Evolutionary conservation across 805 yeast genomes (phyloP), one percentile per base, ranked within the genome.

Genomic region (Candida ipomoeae): DNA sequence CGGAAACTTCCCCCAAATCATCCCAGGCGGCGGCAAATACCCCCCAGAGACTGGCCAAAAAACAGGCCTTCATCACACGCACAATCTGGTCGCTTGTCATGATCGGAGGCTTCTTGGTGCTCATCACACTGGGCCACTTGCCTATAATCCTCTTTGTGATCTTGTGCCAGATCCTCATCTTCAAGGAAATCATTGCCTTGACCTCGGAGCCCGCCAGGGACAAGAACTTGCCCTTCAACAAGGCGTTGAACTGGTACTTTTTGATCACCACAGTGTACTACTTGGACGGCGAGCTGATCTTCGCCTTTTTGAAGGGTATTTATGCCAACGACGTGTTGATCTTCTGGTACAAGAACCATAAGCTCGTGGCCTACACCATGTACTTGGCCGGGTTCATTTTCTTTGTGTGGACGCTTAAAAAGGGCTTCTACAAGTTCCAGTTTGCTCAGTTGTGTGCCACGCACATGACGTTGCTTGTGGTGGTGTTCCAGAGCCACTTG

Each of bases 61-160:
- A 84, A 58, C 91, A 84, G 69, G 86, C 91, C 40, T 90, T 94
- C 62, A 65, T 90, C 43, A 88, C 90, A 23, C 82, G 99, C 58
- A 85, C 98, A 3, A 74, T 87, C 44, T 94, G 98, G 98, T 87
- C 97, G 0, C 68, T 94, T 60, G 89, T 94, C 15, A 91, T 94
- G 97, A 85, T 94, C 53, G 86, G 90, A 67, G 81, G 89, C 53
- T 58, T 58, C 37, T 40, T 52, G 34, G 69, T 78, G 36, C 76
- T 87, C 23, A 71, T 91, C 44, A 83, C 87, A 29, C 80, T 91
- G 8, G 99, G 99, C 39, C 98, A 91, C 64, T 71, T 87, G 48
- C 83, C 90, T 75, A 80, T 90, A 48, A 87, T 91, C 51, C 66
- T 80, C 5, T 73, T 88, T 51, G 89, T 92, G 44, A 72, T 87